Evolutionary conservation across 202 grass and related monocot genomes (phyloP).

Genomic region (Zoysia matrella): DNA sequence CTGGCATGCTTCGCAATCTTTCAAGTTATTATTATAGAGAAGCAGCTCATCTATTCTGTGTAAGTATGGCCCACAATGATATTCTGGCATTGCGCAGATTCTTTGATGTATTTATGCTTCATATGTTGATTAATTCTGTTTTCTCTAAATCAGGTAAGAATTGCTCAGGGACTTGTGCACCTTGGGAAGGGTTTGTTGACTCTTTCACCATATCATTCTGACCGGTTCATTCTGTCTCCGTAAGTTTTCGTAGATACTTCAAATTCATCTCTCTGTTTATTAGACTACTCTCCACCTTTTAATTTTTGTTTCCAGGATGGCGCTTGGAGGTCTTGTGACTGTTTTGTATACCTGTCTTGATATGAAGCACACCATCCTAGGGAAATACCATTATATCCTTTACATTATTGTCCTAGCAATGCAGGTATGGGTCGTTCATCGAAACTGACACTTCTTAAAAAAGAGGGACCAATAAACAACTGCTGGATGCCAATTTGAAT

Average conservation of each 20-base stretch:
- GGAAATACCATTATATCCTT: constrained; percentile 78
- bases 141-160: constrained; percentile 61
- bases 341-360: constrained; percentile 73
- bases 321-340: constrained; percentile 71
- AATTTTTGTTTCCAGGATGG: constrained; percentile 53
- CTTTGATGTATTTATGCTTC: constrained; percentile 6
- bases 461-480: no score
- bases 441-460: no score
- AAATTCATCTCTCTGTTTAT: neutral
- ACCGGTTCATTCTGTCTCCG: constrained; percentile 69
- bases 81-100: constrained; percentile 1
- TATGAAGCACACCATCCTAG: constrained; percentile 68
- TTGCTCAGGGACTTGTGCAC: constrained; percentile 80
- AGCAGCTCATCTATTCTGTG: constrained; percentile 72
- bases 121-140: neutral
- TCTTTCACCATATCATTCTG: constrained; percentile 75
- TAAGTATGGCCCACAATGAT: constrained; percentile 32
- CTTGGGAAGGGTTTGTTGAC: constrained; percentile 76
- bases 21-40: constrained; percentile 87
- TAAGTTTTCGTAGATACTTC: constrained; percentile 45
- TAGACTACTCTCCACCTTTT: no score
- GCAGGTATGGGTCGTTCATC: constrained; percentile 67
- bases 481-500: neutral
- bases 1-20: constrained; percentile 73
- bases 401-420: constrained; percentile 72